Base-by-base conservation (phyloP, 441 rosid genomes). In the Viola pubescens region DNA sequence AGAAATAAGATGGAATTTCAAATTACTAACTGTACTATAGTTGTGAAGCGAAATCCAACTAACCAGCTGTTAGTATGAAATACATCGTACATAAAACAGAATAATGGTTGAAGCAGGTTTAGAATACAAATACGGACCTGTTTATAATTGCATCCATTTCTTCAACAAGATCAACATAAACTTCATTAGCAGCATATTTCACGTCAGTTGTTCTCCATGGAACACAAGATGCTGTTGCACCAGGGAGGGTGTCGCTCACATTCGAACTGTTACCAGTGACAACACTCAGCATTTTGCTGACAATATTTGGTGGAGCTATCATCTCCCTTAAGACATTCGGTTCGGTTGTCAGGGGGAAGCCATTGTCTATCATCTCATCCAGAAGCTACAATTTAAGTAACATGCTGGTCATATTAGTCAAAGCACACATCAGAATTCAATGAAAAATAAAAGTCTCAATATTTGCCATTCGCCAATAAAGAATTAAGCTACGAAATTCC, bases 291-390 rank as follows among this genome's bases (percentile, higher is more conserved):
- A 94, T 72, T 81, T 90, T 90, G 81, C 83, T 90, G 58, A 88
- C 96, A 26, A 94, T 72, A 76, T 81, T 88, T 3, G 97, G 96
- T 41, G 94, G 95, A 69, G 97, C 86, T 61, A 94, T 94, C 96
- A 94, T 90, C 84, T 90, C 97, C 55, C 88, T 85, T 11, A 94
- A 71, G 67, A 90, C 86, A 72, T 84, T 90, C 26, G 86, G 88
- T 76, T 94, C 99, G 50, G 97, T 94, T 19, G 97, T 88, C 60
- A 94, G 89, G 48, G 99, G 99, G 78, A 84, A 90, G 64, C 97
- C 99, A 70, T 94, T 94, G 75, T 88, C 95, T 70, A 94, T 90
- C 99, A 94, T 94, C 87, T 94, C 96, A 70, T 94, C 97, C 77
- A 89, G 68, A 60, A 89, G 91, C 96, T 91, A 88, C 88, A 79